Evolutionary conservation across 257 asterid genomes (phyloP).

Genomic region (Agastache rugosa): DNA sequence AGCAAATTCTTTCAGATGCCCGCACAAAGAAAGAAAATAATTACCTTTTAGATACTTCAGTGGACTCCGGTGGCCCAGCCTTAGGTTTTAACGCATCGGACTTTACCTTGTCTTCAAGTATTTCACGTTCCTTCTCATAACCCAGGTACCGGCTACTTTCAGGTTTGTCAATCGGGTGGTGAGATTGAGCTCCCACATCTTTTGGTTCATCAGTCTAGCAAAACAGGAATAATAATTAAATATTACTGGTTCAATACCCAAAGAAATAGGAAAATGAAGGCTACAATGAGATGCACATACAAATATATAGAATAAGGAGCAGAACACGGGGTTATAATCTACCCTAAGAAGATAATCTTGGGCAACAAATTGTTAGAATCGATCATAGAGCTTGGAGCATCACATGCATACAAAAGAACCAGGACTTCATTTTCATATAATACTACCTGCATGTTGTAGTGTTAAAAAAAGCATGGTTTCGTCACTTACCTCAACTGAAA

Average conservation of each 20-base stretch:
- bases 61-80: conserved; percentile 46
- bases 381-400: conserved; percentile 14
- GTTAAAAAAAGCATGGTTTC: conserved; percentile 24
- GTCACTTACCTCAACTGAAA: conserved; percentile 38
- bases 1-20: conserved; percentile 4
- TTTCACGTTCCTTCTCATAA: conserved; percentile 46
- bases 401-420: conserved; percentile 25
- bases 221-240: conserved; percentile 28
- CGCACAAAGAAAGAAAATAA: background rate
- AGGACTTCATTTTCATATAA: background rate
- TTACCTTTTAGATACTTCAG: conserved; percentile 53
- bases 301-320: background rate
- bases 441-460: background rate
- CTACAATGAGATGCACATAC: background rate
- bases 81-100: conserved; percentile 36
- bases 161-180: conserved; percentile 31
- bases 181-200: conserved; percentile 36
- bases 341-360: background rate
- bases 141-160: conserved; percentile 34
- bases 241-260: conserved; percentile 9
- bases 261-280: background rate
- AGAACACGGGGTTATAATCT: conserved; percentile 6
- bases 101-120: conserved; percentile 34
- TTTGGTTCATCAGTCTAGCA: conserved; percentile 44
- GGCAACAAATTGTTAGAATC: conserved; percentile 13